Percentiles rank a stretch among this genome's conserved stretches.
phyloP scores from a whole-genome alignment of 2,329 filamentous ascomycete species.

The Dothistroma pini region DNA sequence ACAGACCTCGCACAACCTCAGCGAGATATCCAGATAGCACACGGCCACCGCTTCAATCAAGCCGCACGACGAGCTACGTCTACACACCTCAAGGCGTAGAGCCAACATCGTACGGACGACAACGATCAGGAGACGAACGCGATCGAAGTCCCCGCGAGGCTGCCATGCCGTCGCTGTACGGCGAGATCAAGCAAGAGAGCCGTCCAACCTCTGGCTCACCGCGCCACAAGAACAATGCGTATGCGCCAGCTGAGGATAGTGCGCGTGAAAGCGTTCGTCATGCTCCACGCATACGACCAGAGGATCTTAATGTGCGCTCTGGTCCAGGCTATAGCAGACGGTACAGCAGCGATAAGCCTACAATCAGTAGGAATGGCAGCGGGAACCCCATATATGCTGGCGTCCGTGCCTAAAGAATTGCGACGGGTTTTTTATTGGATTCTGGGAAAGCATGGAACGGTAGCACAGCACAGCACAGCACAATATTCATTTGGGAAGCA shows the following conservation, averaged over 20 bases:
- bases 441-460: conserved; percentile 10
- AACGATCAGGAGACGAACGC: conserved; percentile 11
- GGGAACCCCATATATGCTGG: conserved; percentile 5
- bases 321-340: conserved; percentile 20
- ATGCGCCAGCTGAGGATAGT: conserved; percentile 29
- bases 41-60: conserved; percentile 18
- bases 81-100: conserved; percentile 27
- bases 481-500: neutral
- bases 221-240: conserved; percentile 35
- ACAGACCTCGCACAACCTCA: conserved; percentile 19
- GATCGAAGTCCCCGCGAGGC: conserved; percentile 16
- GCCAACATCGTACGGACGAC: conserved; percentile 10
- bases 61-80: conserved; percentile 29
- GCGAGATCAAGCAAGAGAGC: conserved; percentile 16
- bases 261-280: conserved; percentile 29
- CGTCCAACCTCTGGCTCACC: conserved; percentile 18
- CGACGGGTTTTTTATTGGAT: neutral
- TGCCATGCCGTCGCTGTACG: conserved; percentile 15
- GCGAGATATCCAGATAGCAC: conserved; percentile 23
- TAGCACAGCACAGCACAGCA: conserved; percentile 13
- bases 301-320: conserved; percentile 37
- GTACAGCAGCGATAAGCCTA: conserved; percentile 18
- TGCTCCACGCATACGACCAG: conserved; percentile 31
- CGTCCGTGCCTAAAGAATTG: conserved; percentile 9
- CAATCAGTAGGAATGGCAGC: conserved; percentile 16